phyloP scores from a whole-genome alignment of 352 stramenopile genomes.

The Plasmopara halstedii region DNA sequence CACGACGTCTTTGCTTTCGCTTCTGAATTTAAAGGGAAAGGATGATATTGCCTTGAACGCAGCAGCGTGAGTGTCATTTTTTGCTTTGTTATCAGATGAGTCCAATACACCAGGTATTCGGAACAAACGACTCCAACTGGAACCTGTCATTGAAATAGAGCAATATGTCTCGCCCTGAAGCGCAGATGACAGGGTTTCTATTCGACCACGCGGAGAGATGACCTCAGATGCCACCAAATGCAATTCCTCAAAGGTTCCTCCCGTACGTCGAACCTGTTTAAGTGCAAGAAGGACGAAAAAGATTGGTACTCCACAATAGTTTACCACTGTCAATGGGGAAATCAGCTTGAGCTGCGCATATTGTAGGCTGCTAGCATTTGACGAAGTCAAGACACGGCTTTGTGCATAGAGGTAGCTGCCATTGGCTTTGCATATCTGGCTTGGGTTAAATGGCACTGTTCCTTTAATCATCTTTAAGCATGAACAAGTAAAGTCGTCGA shows the following conservation, averaged over 20 bases:
- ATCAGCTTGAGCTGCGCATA: slow-evolving; percentile 63
- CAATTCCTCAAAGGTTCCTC: slow-evolving; percentile 47
- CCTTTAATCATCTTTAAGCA: slow-evolving; percentile 78
- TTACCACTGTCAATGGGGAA: slow-evolving; percentile 64
- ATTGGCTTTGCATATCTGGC: slow-evolving; percentile 59
- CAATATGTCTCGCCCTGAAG: slow-evolving; percentile 73
- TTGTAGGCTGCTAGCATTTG: slow-evolving; percentile 53
- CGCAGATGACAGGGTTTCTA: slow-evolving; percentile 59
- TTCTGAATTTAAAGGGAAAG: slow-evolving; percentile 2
- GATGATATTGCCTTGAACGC: slow-evolving; percentile 13
- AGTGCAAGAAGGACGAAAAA: slow-evolving; percentile 67
- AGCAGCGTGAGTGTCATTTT: slow-evolving; percentile 1
- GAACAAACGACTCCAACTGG: slow-evolving; percentile 76
- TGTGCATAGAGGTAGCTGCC: slow-evolving; percentile 65
- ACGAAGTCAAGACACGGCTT: slow-evolving; percentile 53
- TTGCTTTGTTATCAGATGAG: slow-evolving; percentile 1
- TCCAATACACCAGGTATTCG: slow-evolving; percentile 33
- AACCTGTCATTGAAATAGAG: slow-evolving; percentile 66
- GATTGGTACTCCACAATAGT: slow-evolving; percentile 68
- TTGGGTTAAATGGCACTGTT: slow-evolving; percentile 61
- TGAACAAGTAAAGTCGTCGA: slow-evolving; percentile 66
- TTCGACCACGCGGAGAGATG: slow-evolving; percentile 33
- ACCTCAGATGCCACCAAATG: slow-evolving; percentile 66
- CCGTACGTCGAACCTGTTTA: slow-evolving; percentile 61
- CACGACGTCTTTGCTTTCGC: slow-evolving; percentile 28